phyloP scores from a whole-genome alignment of 176 grass and related monocot genomes.

The Aegilops umbellulata region DNA sequence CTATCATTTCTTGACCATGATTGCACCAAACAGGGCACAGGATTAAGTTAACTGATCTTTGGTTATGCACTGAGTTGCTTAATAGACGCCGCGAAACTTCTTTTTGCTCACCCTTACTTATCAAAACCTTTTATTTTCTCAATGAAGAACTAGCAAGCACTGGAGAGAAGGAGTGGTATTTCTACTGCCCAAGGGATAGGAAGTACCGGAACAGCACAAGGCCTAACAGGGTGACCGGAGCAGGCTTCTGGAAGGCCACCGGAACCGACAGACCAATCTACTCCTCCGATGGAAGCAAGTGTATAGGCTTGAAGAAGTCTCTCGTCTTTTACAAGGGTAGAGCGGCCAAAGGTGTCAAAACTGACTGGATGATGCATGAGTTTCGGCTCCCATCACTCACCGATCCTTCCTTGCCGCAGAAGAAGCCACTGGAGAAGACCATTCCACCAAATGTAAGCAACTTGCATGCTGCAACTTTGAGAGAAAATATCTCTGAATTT shows the following conservation, averaged over 20 bases:
- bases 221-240: constrained; percentile 88
- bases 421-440: constrained; percentile 79
- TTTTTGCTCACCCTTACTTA: constrained; percentile 10
- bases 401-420: constrained; percentile 50
- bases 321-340: constrained; percentile 98
- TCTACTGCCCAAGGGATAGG: constrained; percentile 96
- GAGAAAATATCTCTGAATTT: neutral
- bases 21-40: neutral
- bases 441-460: constrained; percentile 85
- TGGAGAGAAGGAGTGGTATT: constrained; percentile 99
- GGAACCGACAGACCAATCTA: constrained; percentile 96
- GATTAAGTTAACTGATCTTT: neutral
- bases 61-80: neutral
- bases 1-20: neutral
- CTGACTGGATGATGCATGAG: constrained; percentile 99
- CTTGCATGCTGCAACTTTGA: constrained; percentile 16
- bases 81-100: constrained; percentile 5
- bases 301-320: constrained; percentile 98
- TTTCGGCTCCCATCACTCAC: constrained; percentile 78
- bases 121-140: neutral
- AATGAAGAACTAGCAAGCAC: constrained; percentile 81
- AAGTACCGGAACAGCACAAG: constrained; percentile 96
- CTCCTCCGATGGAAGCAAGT: constrained; percentile 82
- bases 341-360: constrained; percentile 92
- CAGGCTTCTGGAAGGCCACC: constrained; percentile 98